Conservation (phyloP, 2,329 filamentous ascomycete genomes). For the Aureobasidium subglaciale region DNA sequence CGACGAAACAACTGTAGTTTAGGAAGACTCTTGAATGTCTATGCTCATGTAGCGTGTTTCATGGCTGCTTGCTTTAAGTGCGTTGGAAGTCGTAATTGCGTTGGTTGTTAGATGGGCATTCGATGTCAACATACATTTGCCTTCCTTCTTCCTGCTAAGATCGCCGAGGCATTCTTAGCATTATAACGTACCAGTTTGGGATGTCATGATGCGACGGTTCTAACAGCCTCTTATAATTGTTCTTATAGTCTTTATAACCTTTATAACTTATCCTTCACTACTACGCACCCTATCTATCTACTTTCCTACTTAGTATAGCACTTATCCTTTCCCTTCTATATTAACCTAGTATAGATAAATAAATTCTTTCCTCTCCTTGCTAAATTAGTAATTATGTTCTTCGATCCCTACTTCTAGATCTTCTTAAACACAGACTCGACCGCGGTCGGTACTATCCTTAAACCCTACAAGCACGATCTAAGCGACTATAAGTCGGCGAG, state of each 20-base stretch:
- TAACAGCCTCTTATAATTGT: background rate
- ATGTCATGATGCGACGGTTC: background rate
- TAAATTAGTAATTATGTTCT: background rate
- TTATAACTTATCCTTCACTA: background rate
- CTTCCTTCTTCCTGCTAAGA: no score
- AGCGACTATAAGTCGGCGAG: no score
- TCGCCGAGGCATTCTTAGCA: background rate
- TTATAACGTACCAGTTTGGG: background rate
- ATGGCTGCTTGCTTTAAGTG: background rate
- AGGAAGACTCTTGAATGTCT: no score
- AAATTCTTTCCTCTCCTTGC: background rate
- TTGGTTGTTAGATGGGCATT: background rate
- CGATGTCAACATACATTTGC: no score
- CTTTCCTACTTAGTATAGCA: background rate
- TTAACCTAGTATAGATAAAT: background rate
- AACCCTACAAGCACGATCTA: no score
- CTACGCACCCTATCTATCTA: background rate
- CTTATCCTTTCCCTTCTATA: background rate
- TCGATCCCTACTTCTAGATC: background rate
- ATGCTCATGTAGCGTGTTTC: background rate
- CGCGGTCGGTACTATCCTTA: no score
- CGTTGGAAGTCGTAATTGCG: background rate
- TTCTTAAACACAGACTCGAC: background rate
- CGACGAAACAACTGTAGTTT: no score
- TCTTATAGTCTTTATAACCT: background rate